Percentiles rank a stretch among this genome's conserved stretches.
Conservation (phyloP, 2,329 filamentous ascomycete genomes). For the Daldinia sp. region DNA sequence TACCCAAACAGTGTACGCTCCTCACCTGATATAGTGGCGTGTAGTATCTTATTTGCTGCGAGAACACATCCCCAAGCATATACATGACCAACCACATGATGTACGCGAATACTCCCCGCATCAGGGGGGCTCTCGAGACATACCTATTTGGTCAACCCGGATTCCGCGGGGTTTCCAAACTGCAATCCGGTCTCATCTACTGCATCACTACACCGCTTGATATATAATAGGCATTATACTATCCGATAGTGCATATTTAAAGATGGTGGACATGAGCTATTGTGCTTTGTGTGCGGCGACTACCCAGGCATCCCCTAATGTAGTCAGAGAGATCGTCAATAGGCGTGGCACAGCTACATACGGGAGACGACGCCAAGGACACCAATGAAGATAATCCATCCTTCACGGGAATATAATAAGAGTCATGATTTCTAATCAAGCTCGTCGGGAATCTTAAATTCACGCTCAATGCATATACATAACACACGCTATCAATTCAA, state of each 20-base stretch:
- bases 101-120: not conserved
- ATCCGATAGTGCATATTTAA: not conserved
- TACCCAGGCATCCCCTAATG: not conserved
- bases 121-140: not conserved
- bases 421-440: constrained; percentile 1
- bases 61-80: not conserved
- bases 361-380: not conserved
- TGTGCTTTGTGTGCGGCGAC: not conserved
- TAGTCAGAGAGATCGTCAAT: not conserved
- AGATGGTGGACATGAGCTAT: not conserved
- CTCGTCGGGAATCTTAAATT: constrained; percentile 1
- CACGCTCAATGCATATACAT: constrained; percentile 1
- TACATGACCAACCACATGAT: not conserved
- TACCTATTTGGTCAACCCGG: not conserved
- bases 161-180: not conserved
- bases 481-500: constrained; percentile 12
- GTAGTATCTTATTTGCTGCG: not conserved
- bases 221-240: not conserved
- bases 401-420: not conserved
- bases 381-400: not conserved
- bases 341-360: not conserved
- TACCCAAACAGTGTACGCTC: not conserved
- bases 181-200: not conserved
- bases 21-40: not conserved
- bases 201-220: not conserved